Conservation (phyloP, 495 filamentous ascomycete genomes). For the Penicillium ucsense region DNA sequence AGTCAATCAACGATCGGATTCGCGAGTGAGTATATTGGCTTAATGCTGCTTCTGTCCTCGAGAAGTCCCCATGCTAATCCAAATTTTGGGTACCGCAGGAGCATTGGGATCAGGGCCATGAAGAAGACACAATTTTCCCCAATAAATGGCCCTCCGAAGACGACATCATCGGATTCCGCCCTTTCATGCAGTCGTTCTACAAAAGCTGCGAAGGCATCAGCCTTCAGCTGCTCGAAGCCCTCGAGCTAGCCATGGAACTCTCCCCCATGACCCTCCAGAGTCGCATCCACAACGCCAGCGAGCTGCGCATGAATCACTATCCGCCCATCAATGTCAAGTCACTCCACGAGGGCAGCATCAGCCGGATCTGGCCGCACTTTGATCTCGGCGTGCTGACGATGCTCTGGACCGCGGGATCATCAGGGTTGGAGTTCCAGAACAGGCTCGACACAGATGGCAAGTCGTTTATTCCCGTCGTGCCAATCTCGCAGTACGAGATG, state of each 20-base stretch:
- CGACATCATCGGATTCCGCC: constrained; percentile 3
- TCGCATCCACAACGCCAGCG: neutral
- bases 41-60: neutral
- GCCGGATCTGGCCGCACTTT: constrained; percentile 21
- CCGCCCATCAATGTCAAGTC: neutral
- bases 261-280: neutral
- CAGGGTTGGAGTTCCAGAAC: constrained; percentile 29
- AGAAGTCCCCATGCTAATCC: neutral
- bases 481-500: constrained; percentile 17
- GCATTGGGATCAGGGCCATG: constrained; percentile 3
- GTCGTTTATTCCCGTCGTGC: constrained; percentile 4
- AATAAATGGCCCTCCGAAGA: constrained; percentile 3
- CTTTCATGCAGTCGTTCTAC: constrained; percentile 2
- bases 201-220: neutral
- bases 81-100: constrained; percentile 2
- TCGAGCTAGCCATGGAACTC: neutral
- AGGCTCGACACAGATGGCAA: constrained; percentile 1
- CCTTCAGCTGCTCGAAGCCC: neutral
- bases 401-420: constrained; percentile 24
- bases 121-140: constrained; percentile 1
- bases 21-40: too few species aligned
- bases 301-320: constrained; percentile 8
- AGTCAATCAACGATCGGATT: too few species aligned
- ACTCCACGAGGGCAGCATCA: constrained; percentile 7
- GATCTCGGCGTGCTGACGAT: constrained; percentile 33